Percentiles rank a stretch among this genome's conserved stretches.
These are phyloP conservation scores for Trypanosoma scelopori DNA, from an alignment of 208 protist species.

Conservation along the genomic window DNA sequence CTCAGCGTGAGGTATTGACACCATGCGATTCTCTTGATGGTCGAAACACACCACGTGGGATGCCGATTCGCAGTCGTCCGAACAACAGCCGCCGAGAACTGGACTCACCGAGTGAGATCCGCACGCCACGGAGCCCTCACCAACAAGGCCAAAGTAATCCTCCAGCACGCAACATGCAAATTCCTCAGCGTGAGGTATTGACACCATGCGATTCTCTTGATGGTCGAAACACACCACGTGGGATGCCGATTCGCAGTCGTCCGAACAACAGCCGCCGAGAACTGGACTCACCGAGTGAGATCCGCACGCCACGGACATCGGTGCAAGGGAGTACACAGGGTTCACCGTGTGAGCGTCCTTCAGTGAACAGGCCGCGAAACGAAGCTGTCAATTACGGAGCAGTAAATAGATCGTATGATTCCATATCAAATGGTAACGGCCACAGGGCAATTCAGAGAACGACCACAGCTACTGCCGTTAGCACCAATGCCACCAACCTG, in stretches of 20 bases:
- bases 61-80: slow-evolving; percentile 1
- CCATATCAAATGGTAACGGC: background rate
- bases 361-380: background rate
- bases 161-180: background rate
- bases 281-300: slow-evolving; percentile 7
- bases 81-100: slow-evolving; percentile 5
- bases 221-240: background rate
- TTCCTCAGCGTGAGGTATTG: slow-evolving; percentile 1
- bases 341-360: slow-evolving; percentile 1
- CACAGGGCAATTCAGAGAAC: too few relatives aligned
- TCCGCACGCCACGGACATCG: background rate
- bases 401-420: background rate
- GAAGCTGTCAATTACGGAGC: too few relatives aligned
- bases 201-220: slow-evolving; percentile 6
- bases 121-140: slow-evolving; percentile 1
- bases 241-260: slow-evolving; percentile 3
- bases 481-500: background rate
- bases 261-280: slow-evolving; percentile 5
- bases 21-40: slow-evolving; percentile 3
- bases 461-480: background rate
- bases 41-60: background rate
- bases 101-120: background rate
- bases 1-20: slow-evolving; percentile 7
- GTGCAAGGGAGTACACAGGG: background rate
- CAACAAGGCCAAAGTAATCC: background rate